Evolutionary conservation across 1,139 yeast genomes (phyloP).

Genomic region (Arxiozyma telluris): DNA sequence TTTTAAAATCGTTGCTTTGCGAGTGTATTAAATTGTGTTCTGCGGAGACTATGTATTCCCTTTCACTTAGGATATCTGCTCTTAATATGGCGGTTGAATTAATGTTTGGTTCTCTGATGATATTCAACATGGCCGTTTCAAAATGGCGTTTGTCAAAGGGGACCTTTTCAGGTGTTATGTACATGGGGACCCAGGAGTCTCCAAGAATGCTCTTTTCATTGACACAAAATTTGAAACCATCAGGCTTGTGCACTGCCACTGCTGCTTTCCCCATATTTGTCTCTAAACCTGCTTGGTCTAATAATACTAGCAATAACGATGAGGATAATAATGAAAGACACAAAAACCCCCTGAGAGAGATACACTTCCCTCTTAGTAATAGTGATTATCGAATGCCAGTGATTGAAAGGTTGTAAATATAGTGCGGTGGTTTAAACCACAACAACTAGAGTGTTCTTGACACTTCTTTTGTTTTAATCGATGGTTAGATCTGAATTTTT

Average conservation of each 20-base stretch:
- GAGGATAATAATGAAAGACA: too few species aligned
- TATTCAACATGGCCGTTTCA: slow-evolving; percentile 67
- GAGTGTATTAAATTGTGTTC: neutral
- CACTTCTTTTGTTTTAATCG: too few species aligned
- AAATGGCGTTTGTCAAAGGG: slow-evolving; percentile 44
- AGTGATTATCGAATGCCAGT: too few species aligned
- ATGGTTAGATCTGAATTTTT: too few species aligned
- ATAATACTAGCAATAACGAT: too few species aligned
- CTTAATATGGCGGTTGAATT: slow-evolving; percentile 85
- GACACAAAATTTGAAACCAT: slow-evolving; percentile 25
- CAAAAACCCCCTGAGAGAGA: too few species aligned
- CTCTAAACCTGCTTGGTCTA: neutral
- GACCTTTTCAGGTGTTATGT: slow-evolving; percentile 23
- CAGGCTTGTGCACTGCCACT: slow-evolving; percentile 6
- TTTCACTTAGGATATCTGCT: slow-evolving; percentile 70
- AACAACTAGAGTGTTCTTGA: too few species aligned
- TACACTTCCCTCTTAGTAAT: too few species aligned
- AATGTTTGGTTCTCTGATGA: slow-evolving; percentile 79
- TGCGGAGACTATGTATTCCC: slow-evolving; percentile 27
- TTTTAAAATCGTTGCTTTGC: slow-evolving; percentile 8
- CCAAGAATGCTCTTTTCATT: slow-evolving; percentile 46
- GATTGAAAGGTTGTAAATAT: too few species aligned
- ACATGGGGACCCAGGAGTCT: slow-evolving; percentile 54
- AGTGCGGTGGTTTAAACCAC: too few species aligned
- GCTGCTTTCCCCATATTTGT: slow-evolving; percentile 1